Percentiles rank a stretch among this genome's conserved stretches.
Conservation (phyloP, 2,329 filamentous ascomycete genomes). For the Aspergillus sp. region DNA sequence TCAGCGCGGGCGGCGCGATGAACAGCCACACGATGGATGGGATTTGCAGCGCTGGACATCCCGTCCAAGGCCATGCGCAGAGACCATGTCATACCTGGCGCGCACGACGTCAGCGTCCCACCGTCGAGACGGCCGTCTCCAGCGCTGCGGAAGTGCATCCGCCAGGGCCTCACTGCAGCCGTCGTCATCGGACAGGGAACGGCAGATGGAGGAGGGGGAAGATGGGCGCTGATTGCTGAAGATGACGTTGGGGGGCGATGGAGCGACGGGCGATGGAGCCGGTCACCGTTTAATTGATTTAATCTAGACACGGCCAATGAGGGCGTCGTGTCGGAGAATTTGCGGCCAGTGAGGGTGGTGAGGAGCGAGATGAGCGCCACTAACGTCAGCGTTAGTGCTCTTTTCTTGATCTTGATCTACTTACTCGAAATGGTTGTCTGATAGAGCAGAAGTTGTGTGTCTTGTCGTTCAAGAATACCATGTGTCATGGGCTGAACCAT, state of each 20-base stretch:
- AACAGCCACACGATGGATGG: no score
- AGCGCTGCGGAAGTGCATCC: neutral
- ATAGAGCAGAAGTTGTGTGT: no score
- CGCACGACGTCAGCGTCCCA: constrained; percentile 6
- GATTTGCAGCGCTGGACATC: no score
- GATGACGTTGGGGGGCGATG: no score
- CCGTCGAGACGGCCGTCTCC: no score
- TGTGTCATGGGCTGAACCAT: no score
- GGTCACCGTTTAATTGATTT: neutral
- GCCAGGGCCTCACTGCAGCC: neutral
- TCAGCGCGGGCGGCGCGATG: no score
- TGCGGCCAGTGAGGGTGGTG: neutral
- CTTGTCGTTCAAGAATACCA: no score
- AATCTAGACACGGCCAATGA: neutral
- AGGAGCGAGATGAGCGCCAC: neutral
- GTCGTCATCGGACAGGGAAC: constrained; percentile 6
- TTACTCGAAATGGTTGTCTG: neutral
- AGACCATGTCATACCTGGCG: no score
- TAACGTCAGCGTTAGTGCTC: neutral
- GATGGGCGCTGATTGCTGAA: constrained; percentile 13
- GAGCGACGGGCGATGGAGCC: neutral
- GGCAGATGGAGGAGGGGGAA: neutral
- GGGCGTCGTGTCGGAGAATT: no score
- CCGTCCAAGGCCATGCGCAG: no score
- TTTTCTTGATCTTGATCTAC: no score